A percentile compares a stretch with the other conserved stretches of the same genome.
Evolutionary conservation across 768 basidiomycete species (phyloP).

Genomic region (Lentinula raphanica): DNA sequence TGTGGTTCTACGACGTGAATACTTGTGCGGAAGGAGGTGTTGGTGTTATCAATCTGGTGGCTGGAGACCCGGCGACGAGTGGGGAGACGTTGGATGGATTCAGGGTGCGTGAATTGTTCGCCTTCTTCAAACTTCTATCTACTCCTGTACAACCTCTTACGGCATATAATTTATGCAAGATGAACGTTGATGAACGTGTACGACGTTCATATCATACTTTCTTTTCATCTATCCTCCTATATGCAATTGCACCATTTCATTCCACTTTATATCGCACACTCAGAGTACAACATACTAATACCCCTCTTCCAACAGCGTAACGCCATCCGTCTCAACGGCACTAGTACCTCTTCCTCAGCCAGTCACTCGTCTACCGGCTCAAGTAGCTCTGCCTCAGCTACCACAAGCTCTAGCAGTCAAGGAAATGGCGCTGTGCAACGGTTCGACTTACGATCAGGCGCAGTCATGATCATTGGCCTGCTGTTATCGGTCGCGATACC

Average conservation of each 20-base stretch:
- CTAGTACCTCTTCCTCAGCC: not conserved
- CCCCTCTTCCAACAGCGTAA: slow-evolving; percentile 3
- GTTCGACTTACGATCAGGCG: not conserved
- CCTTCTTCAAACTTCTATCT: too few species aligned
- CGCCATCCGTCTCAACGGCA: slow-evolving; percentile 4
- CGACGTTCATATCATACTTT: not conserved
- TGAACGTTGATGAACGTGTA: too few species aligned
- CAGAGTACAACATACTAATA: not conserved
- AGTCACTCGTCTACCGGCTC: not conserved
- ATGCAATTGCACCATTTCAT: not conserved
- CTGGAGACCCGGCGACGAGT: slow-evolving; percentile 37
- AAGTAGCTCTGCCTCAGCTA: not conserved
- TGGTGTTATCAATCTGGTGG: slow-evolving; percentile 46
- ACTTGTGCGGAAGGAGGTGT: slow-evolving; percentile 55
- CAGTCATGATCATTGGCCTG: not conserved
- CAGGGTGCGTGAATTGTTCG: slow-evolving; percentile 27
- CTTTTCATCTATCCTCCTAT: not conserved
- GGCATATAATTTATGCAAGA: too few species aligned
- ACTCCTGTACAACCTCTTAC: too few species aligned
- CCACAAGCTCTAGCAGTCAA: not conserved
- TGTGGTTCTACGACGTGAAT: slow-evolving; percentile 59
- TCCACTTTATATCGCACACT: not conserved
- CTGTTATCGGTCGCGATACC: not conserved
- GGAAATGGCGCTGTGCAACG: not conserved
- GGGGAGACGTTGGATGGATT: slow-evolving; percentile 35